These are phyloP conservation scores for Trichosporon sp. DNA, from an alignment of 1,284 basidiomycete genomes.

Conservation along the genomic window DNA sequence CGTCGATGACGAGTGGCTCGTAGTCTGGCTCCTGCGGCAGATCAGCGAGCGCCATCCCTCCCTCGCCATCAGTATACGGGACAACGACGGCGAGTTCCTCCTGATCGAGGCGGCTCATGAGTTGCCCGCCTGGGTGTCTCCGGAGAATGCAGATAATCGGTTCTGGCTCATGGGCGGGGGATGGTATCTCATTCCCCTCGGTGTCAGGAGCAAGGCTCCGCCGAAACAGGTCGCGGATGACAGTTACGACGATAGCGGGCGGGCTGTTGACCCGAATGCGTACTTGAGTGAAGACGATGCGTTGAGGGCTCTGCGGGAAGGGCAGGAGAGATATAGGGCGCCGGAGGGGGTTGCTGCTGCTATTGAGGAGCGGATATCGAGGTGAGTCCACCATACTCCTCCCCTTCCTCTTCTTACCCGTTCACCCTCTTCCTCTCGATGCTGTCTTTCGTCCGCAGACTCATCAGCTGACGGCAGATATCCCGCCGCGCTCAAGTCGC, in stretches of 20 bases:
- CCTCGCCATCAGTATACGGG: constrained; percentile 66
- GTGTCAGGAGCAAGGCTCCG: constrained; percentile 60
- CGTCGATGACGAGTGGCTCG: constrained; percentile 93
- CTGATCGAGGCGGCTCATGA: constrained; percentile 92
- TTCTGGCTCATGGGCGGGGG: constrained; percentile 82
- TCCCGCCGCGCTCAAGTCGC: constrained; percentile 61
- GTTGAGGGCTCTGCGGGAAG: constrained; percentile 54
- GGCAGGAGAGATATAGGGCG: constrained; percentile 49
- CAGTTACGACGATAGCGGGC: constrained; percentile 49
- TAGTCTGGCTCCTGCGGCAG: constrained; percentile 77
- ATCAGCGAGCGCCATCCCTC: constrained; percentile 71
- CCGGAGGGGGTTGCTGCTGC: constrained; percentile 57
- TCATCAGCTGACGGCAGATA: constrained; percentile 54
- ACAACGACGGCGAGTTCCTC: constrained; percentile 92
- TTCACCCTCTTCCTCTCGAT: no score
- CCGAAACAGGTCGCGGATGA: constrained; percentile 56
- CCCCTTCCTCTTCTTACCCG: not conserved
- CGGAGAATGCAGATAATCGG: constrained; percentile 86
- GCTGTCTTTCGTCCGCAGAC: not conserved
- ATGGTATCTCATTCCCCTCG: constrained; percentile 78
- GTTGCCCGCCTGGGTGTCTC: constrained; percentile 85
- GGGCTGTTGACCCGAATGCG: constrained; percentile 53
- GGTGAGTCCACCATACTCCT: constrained; percentile 51
- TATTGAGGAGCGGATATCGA: constrained; percentile 63
- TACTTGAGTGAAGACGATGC: constrained; percentile 63